These are phyloP conservation scores for Linderina pennispora DNA, from an alignment of 192 early-diverging fungal genomes.

Conservation along the genomic window DNA sequence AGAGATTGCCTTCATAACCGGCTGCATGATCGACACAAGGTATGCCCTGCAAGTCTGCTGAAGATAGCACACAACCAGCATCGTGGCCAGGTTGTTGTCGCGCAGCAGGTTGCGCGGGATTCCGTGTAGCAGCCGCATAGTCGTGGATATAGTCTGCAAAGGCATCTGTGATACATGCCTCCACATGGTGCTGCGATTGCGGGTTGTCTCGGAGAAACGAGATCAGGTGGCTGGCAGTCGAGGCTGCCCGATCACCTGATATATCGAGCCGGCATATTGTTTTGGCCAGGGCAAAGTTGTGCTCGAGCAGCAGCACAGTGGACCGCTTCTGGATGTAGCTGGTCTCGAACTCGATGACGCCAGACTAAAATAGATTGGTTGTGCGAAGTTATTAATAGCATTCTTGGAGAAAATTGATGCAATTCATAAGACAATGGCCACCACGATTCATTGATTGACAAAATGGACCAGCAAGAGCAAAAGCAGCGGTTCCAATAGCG, in stretches of 20 bases:
- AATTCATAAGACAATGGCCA: too few species aligned
- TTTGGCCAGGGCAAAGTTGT: slow-evolving; percentile 28
- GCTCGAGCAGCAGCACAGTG: slow-evolving; percentile 33
- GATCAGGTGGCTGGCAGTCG: slow-evolving; percentile 43
- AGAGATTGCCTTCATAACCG: slow-evolving; percentile 34
- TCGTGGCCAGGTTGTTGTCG: slow-evolving; percentile 43
- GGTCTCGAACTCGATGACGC: slow-evolving; percentile 39
- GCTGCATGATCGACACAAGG: slow-evolving; percentile 42
- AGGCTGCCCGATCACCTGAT: slow-evolving; percentile 39
- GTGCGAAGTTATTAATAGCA: too few species aligned
- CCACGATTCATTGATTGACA: too few species aligned
- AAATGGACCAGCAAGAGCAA: too few species aligned
- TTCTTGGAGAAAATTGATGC: too few species aligned
- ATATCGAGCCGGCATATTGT: slow-evolving; percentile 31
- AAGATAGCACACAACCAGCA: slow-evolving; percentile 45
- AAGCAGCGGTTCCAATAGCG: too few species aligned
- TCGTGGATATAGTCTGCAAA: slow-evolving; percentile 30
- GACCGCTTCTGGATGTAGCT: slow-evolving; percentile 43
- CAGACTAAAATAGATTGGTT: slow-evolving; percentile 19
- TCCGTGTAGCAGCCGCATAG: slow-evolving; percentile 20
- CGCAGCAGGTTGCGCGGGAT: slow-evolving; percentile 31
- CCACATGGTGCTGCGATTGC: slow-evolving; percentile 26
- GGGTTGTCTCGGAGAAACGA: slow-evolving; percentile 45
- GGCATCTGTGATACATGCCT: slow-evolving; percentile 36
- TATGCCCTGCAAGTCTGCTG: slow-evolving; percentile 42